A percentile compares a stretch with the other conserved stretches of the same genome.
These are phyloP conservation scores for Suillus decipiens DNA, from an alignment of 768 basidiomycete species.

Conservation along the genomic window DNA sequence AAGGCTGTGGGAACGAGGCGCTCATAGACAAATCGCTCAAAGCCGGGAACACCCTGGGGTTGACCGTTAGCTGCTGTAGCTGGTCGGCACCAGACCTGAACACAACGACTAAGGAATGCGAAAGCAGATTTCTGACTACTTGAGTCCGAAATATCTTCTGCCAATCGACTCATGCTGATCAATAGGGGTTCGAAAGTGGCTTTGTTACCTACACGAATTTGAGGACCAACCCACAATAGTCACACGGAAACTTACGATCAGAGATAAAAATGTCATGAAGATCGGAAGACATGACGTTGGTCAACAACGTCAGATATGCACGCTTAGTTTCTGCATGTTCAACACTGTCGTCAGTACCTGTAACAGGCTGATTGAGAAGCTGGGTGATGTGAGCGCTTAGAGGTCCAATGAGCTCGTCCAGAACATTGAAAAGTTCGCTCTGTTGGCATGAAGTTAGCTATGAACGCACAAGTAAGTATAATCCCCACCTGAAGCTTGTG, in stretches of 20 bases:
- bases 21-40: slow-evolving; percentile 91
- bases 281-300: slow-evolving; percentile 77
- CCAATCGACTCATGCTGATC: slow-evolving; percentile 68
- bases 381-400: slow-evolving; percentile 80
- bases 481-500: slow-evolving; percentile 81
- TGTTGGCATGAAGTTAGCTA: slow-evolving; percentile 31
- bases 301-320: slow-evolving; percentile 83
- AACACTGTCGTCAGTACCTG: slow-evolving; percentile 85
- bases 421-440: slow-evolving; percentile 83
- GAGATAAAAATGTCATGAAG: slow-evolving; percentile 86
- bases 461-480: not conserved
- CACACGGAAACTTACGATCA: slow-evolving; percentile 58
- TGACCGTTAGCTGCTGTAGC: slow-evolving; percentile 34
- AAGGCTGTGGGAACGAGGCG: slow-evolving; percentile 82
- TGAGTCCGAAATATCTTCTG: slow-evolving; percentile 77
- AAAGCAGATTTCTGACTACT: slow-evolving; percentile 78
- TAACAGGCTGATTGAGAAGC: slow-evolving; percentile 76
- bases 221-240: slow-evolving; percentile 5
- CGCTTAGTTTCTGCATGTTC: slow-evolving; percentile 82
- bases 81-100: slow-evolving; percentile 68
- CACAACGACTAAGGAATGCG: slow-evolving; percentile 70
- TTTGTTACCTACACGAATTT: slow-evolving; percentile 53
- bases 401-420: slow-evolving; percentile 89
- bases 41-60: slow-evolving; percentile 70
- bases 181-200: slow-evolving; percentile 71